A percentile compares a stretch with the other conserved stretches of the same genome.
These are phyloP conservation scores for Starmera amethionina DNA, from an alignment of 805 yeast genomes.

Conservation along the genomic window DNA sequence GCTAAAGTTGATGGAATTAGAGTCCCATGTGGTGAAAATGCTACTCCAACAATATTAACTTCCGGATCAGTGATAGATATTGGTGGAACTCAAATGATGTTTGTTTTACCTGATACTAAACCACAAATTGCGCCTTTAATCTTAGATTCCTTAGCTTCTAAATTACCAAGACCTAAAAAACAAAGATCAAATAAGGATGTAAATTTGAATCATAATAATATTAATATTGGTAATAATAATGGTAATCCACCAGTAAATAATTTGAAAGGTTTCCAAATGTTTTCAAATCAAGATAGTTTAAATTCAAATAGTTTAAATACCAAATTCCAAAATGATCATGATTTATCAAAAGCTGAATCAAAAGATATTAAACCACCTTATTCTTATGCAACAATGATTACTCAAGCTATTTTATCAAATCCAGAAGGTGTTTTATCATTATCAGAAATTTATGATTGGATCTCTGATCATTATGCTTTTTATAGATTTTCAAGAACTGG, in stretches of 20 bases:
- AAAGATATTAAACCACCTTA: conserved; percentile 94
- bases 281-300: conserved; percentile 26
- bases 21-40: conserved; percentile 32
- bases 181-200: conserved; percentile 7
- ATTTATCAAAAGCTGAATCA: conserved; percentile 81
- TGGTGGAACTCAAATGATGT: conserved; percentile 99
- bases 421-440: conserved; percentile 81
- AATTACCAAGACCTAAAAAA: conserved; percentile 18
- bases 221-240: conserved; percentile 9
- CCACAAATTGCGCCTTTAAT: conserved; percentile 47
- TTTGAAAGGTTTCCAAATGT: conserved; percentile 45
- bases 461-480: conserved; percentile 78
- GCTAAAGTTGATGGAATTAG: conserved; percentile 71
- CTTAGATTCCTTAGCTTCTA: conserved; percentile 23
- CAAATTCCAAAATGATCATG: conserved; percentile 26
- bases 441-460: conserved; percentile 90
- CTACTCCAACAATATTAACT: conserved; percentile 44
- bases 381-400: conserved; percentile 96
- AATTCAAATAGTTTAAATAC: not conserved
- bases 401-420: conserved; percentile 89
- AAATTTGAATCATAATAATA: not conserved
- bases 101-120: conserved; percentile 83
- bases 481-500: conserved; percentile 90
- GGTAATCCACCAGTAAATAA: conserved; percentile 6
- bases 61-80: conserved; percentile 91